Base-by-base conservation (phyloP, 345 rosid genomes). In the Salix exigua region DNA sequence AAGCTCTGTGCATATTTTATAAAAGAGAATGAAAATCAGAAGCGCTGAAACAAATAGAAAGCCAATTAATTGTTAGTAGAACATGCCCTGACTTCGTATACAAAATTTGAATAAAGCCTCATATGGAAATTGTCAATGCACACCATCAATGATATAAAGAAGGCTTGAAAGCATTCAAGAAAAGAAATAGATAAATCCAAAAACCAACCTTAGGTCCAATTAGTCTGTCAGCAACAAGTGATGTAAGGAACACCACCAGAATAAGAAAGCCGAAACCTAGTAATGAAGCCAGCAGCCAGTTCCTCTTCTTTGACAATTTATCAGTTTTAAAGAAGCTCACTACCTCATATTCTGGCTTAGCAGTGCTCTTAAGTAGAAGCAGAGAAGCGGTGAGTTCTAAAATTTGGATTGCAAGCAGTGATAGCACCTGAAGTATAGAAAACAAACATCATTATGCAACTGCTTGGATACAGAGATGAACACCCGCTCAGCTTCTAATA, bases 211-310 rank as follows among this genome's bases (percentile, higher is more conserved):
- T 82, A 61, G 85, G 35, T 30, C 83, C 90, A 40, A 71, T 53
- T 64, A 87, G 78, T 44, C 70, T 77, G 81, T 88, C 87, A 74
- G 88, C 84, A 51, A 87, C 71, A 19, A 89, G 67, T 4, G 94
- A 88, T 1, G 89, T 82, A 72, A 91, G 63, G 82, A 87, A 85
- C 77, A 94, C 79, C 75, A 88, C 77, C 44, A 82, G 64, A 74
- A 87, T 61, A 68, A 94, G 84, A 78, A 84, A 78, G 28, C 85
- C 89, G 19, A 91, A 86, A 82, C 95, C 95, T n/a, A 88, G 33
- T 37, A 87, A 86, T 46, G 97, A 87, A 17, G 89, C 89, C 82
- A 90, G 80, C 79, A 89, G 65, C 89, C 95, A 88, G 82, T 83
- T 90, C 79, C 92, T 83, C 74, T 80, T 85, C 73, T 81, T 60